Conservation (phyloP, 2,329 filamentous ascomycete genomes). For the Colletotrichum sp. region DNA sequence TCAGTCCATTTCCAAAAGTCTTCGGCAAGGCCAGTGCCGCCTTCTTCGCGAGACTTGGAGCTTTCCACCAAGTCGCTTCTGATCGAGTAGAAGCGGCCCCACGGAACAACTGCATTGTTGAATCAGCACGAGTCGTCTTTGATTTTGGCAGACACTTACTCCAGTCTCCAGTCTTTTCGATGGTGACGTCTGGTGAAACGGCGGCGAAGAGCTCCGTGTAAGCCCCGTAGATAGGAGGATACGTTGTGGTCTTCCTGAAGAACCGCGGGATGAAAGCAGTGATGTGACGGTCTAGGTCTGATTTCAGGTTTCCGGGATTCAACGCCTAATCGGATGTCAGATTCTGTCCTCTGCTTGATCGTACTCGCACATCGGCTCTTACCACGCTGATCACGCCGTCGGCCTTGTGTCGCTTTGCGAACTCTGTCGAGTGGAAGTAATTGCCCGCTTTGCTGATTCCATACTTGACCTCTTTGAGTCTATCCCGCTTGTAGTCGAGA, state of each 20-base stretch:
- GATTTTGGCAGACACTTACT: conserved; percentile 9
- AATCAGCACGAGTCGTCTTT: not conserved
- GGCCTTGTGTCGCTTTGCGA: conserved; percentile 30
- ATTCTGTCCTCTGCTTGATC: not conserved
- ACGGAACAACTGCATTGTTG: conserved; percentile 35
- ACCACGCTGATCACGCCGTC: conserved; percentile 25
- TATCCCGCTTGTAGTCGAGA: conserved; percentile 29
- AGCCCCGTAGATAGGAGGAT: conserved; percentile 42
- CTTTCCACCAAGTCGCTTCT: conserved; percentile 32
- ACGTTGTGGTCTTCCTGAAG: conserved; percentile 22
- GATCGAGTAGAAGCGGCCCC: conserved; percentile 39
- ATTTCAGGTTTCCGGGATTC: conserved; percentile 45
- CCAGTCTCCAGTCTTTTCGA: conserved; percentile 39
- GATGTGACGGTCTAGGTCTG: conserved; percentile 33
- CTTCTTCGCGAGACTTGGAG: conserved; percentile 36
- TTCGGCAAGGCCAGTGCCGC: conserved; percentile 39
- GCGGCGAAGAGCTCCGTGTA: conserved; percentile 55
- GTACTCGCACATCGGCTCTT: not conserved
- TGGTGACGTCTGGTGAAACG: conserved; percentile 46
- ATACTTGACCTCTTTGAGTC: conserved; percentile 29
- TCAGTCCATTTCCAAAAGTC: conserved; percentile 49
- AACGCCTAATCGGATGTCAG: conserved; percentile 23
- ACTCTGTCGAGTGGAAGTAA: conserved; percentile 35
- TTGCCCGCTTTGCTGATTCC: conserved; percentile 36
- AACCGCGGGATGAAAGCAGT: conserved; percentile 10